phyloP scores from a whole-genome alignment of 306 rosid genomes.

The Quercus dentata region DNA sequence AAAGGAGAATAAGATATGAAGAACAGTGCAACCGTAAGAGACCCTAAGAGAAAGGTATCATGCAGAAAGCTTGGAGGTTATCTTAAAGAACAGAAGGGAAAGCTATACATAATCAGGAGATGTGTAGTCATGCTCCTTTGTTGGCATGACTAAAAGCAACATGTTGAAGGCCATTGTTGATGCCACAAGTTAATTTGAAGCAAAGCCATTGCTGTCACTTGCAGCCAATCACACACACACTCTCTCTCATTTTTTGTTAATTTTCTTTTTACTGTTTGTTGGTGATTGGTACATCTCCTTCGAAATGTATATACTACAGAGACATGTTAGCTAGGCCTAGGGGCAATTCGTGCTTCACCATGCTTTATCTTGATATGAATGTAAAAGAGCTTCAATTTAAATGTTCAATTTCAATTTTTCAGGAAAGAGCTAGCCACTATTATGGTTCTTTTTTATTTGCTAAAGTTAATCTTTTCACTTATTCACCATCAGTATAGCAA shows the following conservation, averaged over 20 bases:
- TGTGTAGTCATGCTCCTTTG: constrained; percentile 6
- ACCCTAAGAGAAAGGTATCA: background rate
- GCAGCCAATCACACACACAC: background rate
- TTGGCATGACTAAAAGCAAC: constrained; percentile 5
- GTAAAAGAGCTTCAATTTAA: background rate
- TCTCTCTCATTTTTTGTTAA: background rate
- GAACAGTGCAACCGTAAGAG: background rate
- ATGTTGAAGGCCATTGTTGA: background rate
- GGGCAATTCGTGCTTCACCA: background rate
- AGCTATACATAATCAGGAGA: constrained; percentile 7
- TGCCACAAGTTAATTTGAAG: background rate
- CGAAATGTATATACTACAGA: background rate
- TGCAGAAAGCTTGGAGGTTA: constrained; percentile 7
- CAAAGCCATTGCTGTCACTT: background rate
- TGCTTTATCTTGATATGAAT: background rate
- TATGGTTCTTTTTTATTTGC: background rate
- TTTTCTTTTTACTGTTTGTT: background rate
- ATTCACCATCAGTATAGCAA: background rate
- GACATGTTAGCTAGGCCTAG: background rate
- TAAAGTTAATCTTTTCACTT: background rate
- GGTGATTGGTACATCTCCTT: background rate
- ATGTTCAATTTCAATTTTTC: background rate
- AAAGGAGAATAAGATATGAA: background rate
- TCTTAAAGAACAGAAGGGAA: constrained; percentile 8
- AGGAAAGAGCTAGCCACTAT: background rate